These are phyloP conservation scores for Phytopythium kandeliae DNA, from an alignment of 352 stramenopile species.

Conservation along the genomic window DNA sequence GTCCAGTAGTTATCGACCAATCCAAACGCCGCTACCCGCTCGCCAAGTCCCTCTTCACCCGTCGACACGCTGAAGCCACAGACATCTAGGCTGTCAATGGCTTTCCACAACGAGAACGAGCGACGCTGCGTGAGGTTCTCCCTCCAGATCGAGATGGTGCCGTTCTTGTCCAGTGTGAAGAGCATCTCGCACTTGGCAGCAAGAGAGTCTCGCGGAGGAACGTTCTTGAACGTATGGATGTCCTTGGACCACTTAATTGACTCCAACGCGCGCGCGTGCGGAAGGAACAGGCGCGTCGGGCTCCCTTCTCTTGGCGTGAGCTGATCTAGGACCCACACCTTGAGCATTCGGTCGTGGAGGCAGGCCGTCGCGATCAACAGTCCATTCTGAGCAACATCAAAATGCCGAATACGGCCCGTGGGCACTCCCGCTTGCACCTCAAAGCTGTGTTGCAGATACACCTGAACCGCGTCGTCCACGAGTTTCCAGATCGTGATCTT, in stretches of 20 bases:
- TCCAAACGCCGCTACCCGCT: slow-evolving; percentile 13
- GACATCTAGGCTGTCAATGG: slow-evolving; percentile 36
- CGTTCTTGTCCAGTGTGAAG: slow-evolving; percentile 59
- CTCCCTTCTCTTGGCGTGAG: slow-evolving; percentile 41
- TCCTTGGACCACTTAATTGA: slow-evolving; percentile 50
- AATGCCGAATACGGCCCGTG: slow-evolving; percentile 30
- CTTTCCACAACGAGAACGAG: slow-evolving; percentile 71
- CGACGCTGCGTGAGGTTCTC: slow-evolving; percentile 43
- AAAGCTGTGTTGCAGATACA: slow-evolving; percentile 77
- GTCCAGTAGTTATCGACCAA: slow-evolving; percentile 35
- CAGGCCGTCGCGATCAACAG: slow-evolving; percentile 56
- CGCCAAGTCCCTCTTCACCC: neutral
- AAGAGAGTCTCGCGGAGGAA: neutral
- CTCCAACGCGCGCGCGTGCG: slow-evolving; percentile 54
- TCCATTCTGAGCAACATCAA: slow-evolving; percentile 56
- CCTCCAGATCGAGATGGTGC: slow-evolving; percentile 72
- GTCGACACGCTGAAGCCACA: neutral
- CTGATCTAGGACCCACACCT: slow-evolving; percentile 58
- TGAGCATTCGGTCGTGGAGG: slow-evolving; percentile 60
- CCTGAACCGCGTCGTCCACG: slow-evolving; percentile 67
- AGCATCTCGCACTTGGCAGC: slow-evolving; percentile 49
- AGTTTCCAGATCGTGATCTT: slow-evolving; percentile 81
- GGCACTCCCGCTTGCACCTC: slow-evolving; percentile 18
- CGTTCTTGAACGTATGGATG: slow-evolving; percentile 36
- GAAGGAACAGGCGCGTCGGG: slow-evolving; percentile 53